Percentiles rank a stretch among this genome's conserved stretches.
Evolutionary conservation across 352 stramenopile genomes (phyloP).

Genomic region (Globisporangium megalacanthum): DNA sequence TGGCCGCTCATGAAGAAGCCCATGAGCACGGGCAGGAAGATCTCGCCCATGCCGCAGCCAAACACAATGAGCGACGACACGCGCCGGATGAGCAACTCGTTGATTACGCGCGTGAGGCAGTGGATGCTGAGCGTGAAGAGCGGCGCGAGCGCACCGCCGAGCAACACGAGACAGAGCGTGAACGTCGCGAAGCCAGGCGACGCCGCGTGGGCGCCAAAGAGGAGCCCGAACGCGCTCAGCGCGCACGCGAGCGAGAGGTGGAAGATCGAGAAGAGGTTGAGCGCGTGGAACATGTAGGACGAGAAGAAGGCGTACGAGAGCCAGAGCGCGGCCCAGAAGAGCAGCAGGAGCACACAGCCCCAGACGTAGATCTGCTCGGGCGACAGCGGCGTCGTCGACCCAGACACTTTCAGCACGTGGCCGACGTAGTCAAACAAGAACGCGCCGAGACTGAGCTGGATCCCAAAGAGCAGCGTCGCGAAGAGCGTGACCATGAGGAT

Average conservation of each 20-base stretch:
- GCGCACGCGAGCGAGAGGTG: conserved; percentile 59
- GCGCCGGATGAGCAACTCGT: conserved; percentile 69
- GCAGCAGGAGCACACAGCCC: conserved; percentile 60
- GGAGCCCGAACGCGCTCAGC: conserved; percentile 56
- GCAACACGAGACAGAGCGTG: conserved; percentile 47
- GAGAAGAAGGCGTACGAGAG: conserved; percentile 75
- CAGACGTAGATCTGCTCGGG: conserved; percentile 34
- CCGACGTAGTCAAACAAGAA: conserved; percentile 82
- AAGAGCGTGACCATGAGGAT: conserved; percentile 83
- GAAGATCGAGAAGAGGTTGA: conserved; percentile 77
- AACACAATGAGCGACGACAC: conserved; percentile 84
- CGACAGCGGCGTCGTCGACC: conserved; percentile 10
- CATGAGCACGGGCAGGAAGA: conserved; percentile 83
- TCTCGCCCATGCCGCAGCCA: conserved; percentile 74
- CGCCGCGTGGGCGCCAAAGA: conserved; percentile 41
- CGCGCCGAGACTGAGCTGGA: conserved; percentile 66
- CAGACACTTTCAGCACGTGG: conserved; percentile 35
- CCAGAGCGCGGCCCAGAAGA: conserved; percentile 70
- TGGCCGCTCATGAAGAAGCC: conserved; percentile 85
- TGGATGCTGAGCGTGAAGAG: conserved; percentile 82
- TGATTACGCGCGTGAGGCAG: conserved; percentile 78
- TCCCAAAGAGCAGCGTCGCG: conserved; percentile 65
- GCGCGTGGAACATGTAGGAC: conserved; percentile 69
- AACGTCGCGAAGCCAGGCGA: conserved; percentile 42
- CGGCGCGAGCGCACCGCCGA: conserved; percentile 59